phyloP scores from a whole-genome alignment of 495 filamentous ascomycete species.

The Penicillium coffeae region DNA sequence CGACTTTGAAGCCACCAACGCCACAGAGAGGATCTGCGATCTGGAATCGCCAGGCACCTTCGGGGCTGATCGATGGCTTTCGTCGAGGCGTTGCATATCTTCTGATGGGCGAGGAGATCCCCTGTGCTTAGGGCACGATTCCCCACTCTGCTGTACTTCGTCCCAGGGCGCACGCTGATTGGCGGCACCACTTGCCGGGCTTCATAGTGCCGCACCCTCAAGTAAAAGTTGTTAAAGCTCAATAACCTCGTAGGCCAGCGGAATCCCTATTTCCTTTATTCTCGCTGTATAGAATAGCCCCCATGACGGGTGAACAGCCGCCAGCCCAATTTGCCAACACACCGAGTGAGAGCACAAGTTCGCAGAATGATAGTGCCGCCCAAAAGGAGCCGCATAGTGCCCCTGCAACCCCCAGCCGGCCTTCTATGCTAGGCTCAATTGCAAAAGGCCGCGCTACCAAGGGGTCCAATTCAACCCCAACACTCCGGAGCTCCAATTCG shows the following conservation, averaged over 20 bases:
- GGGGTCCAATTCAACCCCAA: slow-evolving; percentile 4
- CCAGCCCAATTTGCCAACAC: slow-evolving; percentile 4
- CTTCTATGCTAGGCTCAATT: slow-evolving; percentile 2
- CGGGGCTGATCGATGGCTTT: background rate
- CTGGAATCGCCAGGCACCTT: background rate
- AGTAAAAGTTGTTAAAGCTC: slow-evolving; percentile 5
- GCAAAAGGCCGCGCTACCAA: slow-evolving; percentile 4
- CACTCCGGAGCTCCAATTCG: background rate
- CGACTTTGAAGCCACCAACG: no score
- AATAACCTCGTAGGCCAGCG: slow-evolving; percentile 7
- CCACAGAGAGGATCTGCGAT: no score
- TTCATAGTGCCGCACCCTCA: slow-evolving; percentile 12
- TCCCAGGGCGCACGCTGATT: slow-evolving; percentile 15
- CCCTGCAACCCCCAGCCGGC: slow-evolving; percentile 12
- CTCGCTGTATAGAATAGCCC: background rate
- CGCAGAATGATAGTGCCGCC: slow-evolving; percentile 6
- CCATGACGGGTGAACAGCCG: slow-evolving; percentile 14
- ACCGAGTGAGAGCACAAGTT: slow-evolving; percentile 2
- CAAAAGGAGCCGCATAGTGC: slow-evolving; percentile 12
- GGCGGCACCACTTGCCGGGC: slow-evolving; percentile 20
- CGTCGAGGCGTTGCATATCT: background rate
- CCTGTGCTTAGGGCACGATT: background rate
- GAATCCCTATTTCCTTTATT: slow-evolving; percentile 1
- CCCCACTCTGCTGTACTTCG: slow-evolving; percentile 14
- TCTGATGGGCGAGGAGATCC: background rate